Conservation (phyloP, 2,329 filamentous ascomycete species). For the Madurella mycetomatis region DNA sequence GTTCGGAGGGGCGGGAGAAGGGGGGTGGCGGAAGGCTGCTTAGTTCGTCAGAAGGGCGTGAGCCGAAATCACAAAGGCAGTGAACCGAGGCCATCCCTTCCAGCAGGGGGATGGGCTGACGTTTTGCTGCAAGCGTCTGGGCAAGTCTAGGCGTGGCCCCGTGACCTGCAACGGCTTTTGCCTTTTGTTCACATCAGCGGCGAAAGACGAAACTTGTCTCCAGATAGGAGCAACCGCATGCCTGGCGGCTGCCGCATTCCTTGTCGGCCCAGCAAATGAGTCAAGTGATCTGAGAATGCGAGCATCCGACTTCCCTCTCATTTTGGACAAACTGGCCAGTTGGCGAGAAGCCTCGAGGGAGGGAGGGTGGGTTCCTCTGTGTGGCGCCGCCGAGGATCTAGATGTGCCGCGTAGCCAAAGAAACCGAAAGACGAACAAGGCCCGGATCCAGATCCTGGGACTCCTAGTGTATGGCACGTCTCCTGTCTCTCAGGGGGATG, state of each 20-base stretch:
- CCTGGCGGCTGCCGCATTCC: background rate
- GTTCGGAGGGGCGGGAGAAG: background rate
- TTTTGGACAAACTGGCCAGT: too few species aligned
- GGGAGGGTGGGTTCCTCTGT: too few species aligned
- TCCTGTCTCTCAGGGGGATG: too few species aligned
- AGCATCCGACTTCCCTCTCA: too few species aligned
- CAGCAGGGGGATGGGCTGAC: background rate
- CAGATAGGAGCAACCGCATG: background rate
- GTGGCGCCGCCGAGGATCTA: too few species aligned
- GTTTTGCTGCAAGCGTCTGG: conserved; percentile 7
- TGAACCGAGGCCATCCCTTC: background rate
- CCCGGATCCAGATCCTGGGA: too few species aligned
- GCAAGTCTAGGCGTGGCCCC: conserved; percentile 19
- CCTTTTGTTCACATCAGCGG: conserved; percentile 19
- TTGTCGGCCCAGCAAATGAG: too few species aligned
- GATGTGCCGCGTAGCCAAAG: too few species aligned
- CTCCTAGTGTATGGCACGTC: too few species aligned
- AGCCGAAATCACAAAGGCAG: background rate
- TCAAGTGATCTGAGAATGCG: too few species aligned
- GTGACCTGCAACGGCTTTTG: conserved; percentile 18
- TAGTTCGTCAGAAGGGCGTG: conserved; percentile 13
- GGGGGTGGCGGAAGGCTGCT: conserved; percentile 3
- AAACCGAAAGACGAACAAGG: too few species aligned
- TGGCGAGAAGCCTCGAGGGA: too few species aligned
- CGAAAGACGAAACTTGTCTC: conserved; percentile 14